phyloP scores from a whole-genome alignment of 352 stramenopile species.

The Pythium diclinum region DNA sequence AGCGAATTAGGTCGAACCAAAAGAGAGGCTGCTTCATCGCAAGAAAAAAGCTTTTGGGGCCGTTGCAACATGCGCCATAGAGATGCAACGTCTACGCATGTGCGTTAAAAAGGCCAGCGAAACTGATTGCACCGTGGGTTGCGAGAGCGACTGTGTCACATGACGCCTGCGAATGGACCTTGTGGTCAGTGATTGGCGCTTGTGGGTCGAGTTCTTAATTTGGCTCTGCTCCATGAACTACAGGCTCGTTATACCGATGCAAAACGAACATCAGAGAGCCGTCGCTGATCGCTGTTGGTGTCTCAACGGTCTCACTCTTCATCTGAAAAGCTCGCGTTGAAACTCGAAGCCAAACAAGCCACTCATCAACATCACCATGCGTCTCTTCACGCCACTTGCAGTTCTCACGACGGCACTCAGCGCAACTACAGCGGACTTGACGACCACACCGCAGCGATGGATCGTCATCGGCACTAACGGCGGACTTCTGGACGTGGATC shows the following conservation, averaged over 20 bases:
- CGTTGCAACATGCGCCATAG: not conserved
- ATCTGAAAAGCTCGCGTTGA: not conserved
- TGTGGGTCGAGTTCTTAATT: not conserved
- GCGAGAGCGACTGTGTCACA: not conserved
- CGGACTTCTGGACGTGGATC: slow-evolving; percentile 18
- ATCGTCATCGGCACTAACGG: slow-evolving; percentile 21
- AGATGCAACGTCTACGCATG: not conserved
- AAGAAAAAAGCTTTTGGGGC: too few relatives aligned
- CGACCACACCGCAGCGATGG: slow-evolving; percentile 3
- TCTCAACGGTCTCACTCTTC: not conserved
- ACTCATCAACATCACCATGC: not conserved
- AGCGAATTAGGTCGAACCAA: too few relatives aligned
- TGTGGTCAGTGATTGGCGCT: not conserved
- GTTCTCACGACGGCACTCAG: not conserved
- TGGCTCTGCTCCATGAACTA: not conserved
- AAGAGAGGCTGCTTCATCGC: too few relatives aligned
- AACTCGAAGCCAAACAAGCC: not conserved
- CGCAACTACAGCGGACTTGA: too few relatives aligned
- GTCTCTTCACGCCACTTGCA: not conserved
- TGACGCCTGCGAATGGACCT: not conserved
- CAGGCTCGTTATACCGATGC: not conserved
- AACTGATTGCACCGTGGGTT: not conserved
- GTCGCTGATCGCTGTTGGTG: not conserved
- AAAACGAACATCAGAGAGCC: not conserved
- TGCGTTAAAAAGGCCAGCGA: not conserved